These are phyloP conservation scores for Chalaropsis ovoidea DNA, from an alignment of 2,329 filamentous ascomycete genomes.

Conservation along the genomic window DNA sequence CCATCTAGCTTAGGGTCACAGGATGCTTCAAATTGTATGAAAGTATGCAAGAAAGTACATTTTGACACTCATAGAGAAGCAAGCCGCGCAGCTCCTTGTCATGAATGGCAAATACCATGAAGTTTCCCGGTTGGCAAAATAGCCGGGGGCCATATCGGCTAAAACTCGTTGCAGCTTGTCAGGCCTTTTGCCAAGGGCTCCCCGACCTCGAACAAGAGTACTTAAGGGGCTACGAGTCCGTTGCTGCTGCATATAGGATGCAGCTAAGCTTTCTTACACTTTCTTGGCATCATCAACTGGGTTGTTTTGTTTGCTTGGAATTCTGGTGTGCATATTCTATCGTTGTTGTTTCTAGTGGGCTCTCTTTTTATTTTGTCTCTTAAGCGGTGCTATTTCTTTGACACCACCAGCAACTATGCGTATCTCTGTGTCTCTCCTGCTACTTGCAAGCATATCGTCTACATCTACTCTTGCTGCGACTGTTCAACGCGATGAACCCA, in stretches of 20 bases:
- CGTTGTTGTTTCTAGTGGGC: background rate
- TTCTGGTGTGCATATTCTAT: background rate
- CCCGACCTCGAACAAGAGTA: background rate
- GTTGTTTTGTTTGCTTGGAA: background rate
- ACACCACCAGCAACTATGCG: background rate
- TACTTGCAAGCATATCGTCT: conserved; percentile 3
- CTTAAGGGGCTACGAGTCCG: background rate
- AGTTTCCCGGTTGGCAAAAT: background rate
- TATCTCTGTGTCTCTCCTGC: background rate
- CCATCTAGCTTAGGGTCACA: too few species aligned
- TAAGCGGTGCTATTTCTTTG: background rate
- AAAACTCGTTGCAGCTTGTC: background rate
- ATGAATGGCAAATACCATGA: background rate
- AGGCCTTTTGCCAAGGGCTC: background rate
- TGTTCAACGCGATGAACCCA: background rate
- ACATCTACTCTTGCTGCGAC: background rate
- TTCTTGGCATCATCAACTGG: background rate
- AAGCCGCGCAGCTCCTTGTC: too few species aligned
- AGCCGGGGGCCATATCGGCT: background rate
- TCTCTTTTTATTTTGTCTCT: background rate
- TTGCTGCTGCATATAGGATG: background rate
- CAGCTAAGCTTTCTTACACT: conserved; percentile 6
- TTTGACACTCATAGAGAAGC: too few species aligned
- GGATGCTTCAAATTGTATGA: too few species aligned
- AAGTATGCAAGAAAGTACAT: too few species aligned